A percentile compares a stretch with the other conserved stretches of the same genome.
These are phyloP conservation scores for Sporothrix sp. DNA, from an alignment of 2,329 filamentous ascomycete genomes.

Conservation along the genomic window DNA sequence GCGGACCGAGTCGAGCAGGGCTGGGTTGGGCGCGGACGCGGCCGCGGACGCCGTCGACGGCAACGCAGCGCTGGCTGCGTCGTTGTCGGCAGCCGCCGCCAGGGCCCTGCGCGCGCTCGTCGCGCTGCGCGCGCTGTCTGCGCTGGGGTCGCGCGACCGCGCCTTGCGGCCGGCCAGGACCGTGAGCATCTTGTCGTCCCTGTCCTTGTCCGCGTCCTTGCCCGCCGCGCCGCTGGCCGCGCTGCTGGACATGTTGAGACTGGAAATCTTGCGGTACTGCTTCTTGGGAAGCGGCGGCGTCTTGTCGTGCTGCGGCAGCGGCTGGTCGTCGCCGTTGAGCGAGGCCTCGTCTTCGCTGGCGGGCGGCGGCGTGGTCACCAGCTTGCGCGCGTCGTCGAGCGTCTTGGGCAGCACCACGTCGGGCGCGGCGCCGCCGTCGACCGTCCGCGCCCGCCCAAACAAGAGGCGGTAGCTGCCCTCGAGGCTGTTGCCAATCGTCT, in stretches of 20 bases:
- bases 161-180: conserved; percentile 53
- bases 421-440: conserved; percentile 13
- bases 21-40: conserved; percentile 39
- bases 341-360: conserved; percentile 51
- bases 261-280: background rate
- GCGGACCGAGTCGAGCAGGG: conserved; percentile 69
- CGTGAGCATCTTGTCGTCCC: conserved; percentile 58
- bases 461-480: conserved; percentile 92
- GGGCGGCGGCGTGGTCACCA: conserved; percentile 64
- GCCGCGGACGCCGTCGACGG: conserved; percentile 11
- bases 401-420: conserved; percentile 68
- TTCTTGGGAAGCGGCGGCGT: conserved; percentile 1
- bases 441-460: conserved; percentile 78
- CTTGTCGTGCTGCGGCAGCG: conserved; percentile 24
- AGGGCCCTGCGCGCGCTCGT: conserved; percentile 34
- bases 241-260: conserved; percentile 3
- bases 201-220: conserved; percentile 14
- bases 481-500: conserved; percentile 81
- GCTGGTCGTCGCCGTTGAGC: conserved; percentile 44
- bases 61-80: conserved; percentile 7
- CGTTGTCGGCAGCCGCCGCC: conserved; percentile 26
- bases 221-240: background rate
- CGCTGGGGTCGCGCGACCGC: conserved; percentile 57
- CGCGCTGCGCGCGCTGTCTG: conserved; percentile 60
- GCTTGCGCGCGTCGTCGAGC: conserved; percentile 80